Evolutionary conservation across 345 rosid species (phyloP).

Genomic region (Euphorbia peplus): DNA sequence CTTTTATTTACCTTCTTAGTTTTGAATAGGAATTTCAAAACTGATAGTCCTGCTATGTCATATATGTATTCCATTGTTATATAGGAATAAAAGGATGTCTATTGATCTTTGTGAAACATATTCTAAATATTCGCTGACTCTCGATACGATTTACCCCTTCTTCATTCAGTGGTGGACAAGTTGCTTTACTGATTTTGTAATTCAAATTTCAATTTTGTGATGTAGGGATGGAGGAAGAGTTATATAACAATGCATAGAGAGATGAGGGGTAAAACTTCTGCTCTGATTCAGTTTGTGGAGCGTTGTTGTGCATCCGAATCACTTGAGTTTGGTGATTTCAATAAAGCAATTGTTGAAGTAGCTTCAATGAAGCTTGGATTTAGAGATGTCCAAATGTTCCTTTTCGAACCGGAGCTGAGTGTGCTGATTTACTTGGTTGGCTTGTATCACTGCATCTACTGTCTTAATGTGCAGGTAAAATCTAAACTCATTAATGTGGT

Average conservation of each 20-base stretch:
- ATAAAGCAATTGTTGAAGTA: conserved; percentile 38
- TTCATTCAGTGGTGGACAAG: no score
- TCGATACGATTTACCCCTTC: no score
- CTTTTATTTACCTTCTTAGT: not conserved
- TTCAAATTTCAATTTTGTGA: conserved; percentile 1
- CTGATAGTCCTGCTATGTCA: no score
- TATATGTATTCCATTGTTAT: no score
- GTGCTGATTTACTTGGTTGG: conserved; percentile 51
- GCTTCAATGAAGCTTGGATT: conserved; percentile 30
- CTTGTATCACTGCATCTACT: conserved; percentile 48
- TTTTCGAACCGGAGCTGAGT: conserved; percentile 39
- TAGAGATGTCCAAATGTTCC: conserved; percentile 45
- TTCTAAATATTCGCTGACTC: no score
- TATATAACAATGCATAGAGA: conserved; percentile 38
- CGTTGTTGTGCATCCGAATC: conserved; percentile 23
- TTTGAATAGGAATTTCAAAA: not conserved
- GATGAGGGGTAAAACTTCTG: conserved; percentile 31
- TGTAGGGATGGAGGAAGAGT: conserved; percentile 48
- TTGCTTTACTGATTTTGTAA: not conserved
- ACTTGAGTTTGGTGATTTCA: conserved; percentile 41
- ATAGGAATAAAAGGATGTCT: not conserved
- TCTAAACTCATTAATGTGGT: not conserved
- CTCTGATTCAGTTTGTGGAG: conserved; percentile 38
- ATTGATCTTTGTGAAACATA: no score
- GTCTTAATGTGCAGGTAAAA: conserved; percentile 50